These are phyloP conservation scores for Nitzschia palea DNA, from an alignment of 108 stramenopile genomes.

Conservation along the genomic window DNA sequence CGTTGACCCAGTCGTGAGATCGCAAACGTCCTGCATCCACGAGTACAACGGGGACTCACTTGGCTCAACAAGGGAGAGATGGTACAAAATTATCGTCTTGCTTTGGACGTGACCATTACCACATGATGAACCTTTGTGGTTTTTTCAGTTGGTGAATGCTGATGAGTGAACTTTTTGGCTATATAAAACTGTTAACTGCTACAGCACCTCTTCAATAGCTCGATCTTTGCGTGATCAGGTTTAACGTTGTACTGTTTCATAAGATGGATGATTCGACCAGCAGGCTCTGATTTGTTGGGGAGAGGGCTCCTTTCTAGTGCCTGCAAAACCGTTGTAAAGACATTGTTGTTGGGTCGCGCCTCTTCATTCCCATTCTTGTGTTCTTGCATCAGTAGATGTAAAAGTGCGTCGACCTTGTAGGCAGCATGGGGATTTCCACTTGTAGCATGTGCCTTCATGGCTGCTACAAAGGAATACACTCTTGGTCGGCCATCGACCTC, in stretches of 20 bases:
- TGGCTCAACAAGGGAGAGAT: too few species aligned
- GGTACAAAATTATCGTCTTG: too few species aligned
- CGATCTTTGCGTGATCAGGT: constrained; percentile 10
- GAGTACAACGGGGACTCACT: too few species aligned
- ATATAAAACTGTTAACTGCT: too few species aligned
- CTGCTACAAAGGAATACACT: constrained; percentile 20
- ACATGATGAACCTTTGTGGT: too few species aligned
- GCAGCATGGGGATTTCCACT: constrained; percentile 52
- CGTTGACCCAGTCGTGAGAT: too few species aligned
- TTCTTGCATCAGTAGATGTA: constrained; percentile 17
- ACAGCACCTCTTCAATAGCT: constrained; percentile 20
- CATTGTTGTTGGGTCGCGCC: constrained; percentile 13
- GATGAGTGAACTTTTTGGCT: too few species aligned
- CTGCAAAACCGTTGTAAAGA: constrained; percentile 17
- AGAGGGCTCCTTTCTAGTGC: constrained; percentile 18
- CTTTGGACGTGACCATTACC: too few species aligned
- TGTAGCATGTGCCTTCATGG: constrained; percentile 27
- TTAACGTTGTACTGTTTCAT: constrained; percentile 25
- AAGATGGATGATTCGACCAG: constrained; percentile 14
- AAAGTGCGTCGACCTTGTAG: constrained; percentile 40
- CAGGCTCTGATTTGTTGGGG: constrained; percentile 20
- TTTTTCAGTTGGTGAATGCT: too few species aligned
- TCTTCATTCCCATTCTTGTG: constrained; percentile 13
- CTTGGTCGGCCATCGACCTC: constrained; percentile 2
- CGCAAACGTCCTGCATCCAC: too few species aligned